Base-by-base conservation (phyloP, 441 rosid genomes). In the Gossypium schwendimanii region DNA sequence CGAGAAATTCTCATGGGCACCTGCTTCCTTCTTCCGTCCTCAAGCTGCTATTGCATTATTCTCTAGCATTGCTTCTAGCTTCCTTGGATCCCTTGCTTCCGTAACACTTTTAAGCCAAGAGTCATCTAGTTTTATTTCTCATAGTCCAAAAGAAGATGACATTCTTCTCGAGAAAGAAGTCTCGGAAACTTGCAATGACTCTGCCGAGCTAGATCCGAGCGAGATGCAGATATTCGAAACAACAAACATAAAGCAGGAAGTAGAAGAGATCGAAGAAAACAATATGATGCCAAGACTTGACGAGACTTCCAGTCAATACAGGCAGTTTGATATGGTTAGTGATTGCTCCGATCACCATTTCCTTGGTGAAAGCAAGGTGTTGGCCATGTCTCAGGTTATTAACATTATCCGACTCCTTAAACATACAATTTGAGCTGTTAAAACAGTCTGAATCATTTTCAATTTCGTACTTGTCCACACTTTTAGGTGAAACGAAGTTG, bases 331-430 rank as follows among this genome's bases (percentile, higher is more conserved):
- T 82, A 87, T 91, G 87, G 89, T 86, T 23, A 59, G 20, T 31
- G 87, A 88, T 74, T 86, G 93, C 84, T 86, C 90, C 0, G 97
- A 89, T 79, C 97, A 94, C 84, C 88, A 85, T 82, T 94, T 91
- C 82, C 77, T 87, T 60, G 73, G 79, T 55, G 81, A 79, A 39
- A 79, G 76, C 53, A 84, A 79, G 74, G 92, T 77, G 64, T 64
- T 73, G 72, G 77, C 81, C 58, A 58, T 66, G 18, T 81, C 90
- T 66, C 96, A 87, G 93, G 99, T 91, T 23, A 75, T 88, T 80
- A 65, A 77, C 74, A 74, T 53, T 49, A 11, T 68, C 72, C 36
- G 41, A 69, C 67, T 45, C 14, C 36, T 70, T 63, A 41, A 49
- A 15, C 41, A 54, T 67, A 63, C 69, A 33, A 62, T 59, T 68